Evolutionary conservation across 2,329 filamentous ascomycete genomes (phyloP).

Genomic region (Claviceps digitariae): DNA sequence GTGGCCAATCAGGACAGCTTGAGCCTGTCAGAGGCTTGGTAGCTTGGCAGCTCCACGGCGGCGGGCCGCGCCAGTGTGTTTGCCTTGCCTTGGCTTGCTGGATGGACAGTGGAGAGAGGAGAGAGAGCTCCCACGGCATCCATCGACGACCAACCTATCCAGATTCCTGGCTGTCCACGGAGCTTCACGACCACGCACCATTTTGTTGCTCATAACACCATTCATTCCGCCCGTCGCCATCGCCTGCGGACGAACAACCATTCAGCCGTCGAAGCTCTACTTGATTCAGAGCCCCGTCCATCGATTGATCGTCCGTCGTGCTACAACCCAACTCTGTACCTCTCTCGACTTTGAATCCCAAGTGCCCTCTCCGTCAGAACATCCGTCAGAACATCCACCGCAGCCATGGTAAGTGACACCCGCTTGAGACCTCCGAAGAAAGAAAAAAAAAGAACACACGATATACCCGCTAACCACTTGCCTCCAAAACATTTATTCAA

Average conservation of each 20-base stretch:
- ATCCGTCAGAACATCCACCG: not conserved
- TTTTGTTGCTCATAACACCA: constrained; percentile 5
- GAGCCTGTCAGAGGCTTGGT: not conserved
- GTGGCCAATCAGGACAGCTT: constrained; percentile 5
- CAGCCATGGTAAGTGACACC: constrained; percentile 1
- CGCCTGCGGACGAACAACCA: not conserved
- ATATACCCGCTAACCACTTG: constrained; percentile 15
- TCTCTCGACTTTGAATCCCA: not conserved
- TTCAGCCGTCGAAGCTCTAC: not conserved
- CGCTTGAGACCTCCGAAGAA: not conserved
- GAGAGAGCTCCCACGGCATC: constrained; percentile 1
- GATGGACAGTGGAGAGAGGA: not conserved
- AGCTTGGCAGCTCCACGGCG: too few species aligned
- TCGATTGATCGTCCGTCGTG: not conserved
- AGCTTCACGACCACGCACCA: constrained; percentile 1
- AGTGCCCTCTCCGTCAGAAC: not conserved
- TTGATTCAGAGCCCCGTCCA: not conserved
- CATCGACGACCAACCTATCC: not conserved
- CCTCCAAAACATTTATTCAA: not conserved
- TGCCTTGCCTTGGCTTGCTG: too few species aligned
- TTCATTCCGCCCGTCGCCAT: not conserved
- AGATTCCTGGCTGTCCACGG: not conserved
- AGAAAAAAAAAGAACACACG: not conserved
- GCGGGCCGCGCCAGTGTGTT: constrained; percentile 14
- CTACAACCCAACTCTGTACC: not conserved